A percentile compares a stretch with the other conserved stretches of the same genome.
These are phyloP conservation scores for Ceratocystis harringtonii DNA, from an alignment of 2,329 filamentous ascomycete species.

Conservation along the genomic window DNA sequence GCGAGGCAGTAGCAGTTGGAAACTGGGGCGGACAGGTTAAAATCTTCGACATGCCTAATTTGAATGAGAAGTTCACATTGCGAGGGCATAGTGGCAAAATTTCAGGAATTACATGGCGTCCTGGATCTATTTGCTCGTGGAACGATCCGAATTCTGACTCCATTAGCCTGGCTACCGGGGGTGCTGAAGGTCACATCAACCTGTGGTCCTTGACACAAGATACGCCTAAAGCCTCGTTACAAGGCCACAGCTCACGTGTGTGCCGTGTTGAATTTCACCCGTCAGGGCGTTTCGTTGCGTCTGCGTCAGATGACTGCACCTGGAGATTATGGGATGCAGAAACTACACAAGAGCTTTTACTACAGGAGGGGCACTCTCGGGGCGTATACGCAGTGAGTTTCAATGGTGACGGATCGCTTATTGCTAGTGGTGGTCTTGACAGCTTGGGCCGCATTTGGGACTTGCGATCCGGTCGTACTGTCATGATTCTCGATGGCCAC, in stretches of 20 bases:
- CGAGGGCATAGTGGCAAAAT: constrained; percentile 80
- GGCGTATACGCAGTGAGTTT: constrained; percentile 86
- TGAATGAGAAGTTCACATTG: constrained; percentile 60
- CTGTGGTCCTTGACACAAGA: constrained; percentile 83
- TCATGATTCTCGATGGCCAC: constrained; percentile 80
- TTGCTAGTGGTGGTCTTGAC: constrained; percentile 86
- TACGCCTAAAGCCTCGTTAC: constrained; percentile 66
- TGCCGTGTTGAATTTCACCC: constrained; percentile 92
- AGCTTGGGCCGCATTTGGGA: constrained; percentile 95
- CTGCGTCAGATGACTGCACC: constrained; percentile 88
- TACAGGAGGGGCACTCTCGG: constrained; percentile 88
- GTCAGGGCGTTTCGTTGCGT: constrained; percentile 75
- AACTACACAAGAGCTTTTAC: constrained; percentile 64
- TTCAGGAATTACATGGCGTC: constrained; percentile 81
- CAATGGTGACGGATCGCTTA: constrained; percentile 75
- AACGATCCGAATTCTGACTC: constrained; percentile 55
- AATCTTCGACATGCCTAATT: constrained; percentile 65
- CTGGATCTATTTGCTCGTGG: constrained; percentile 58
- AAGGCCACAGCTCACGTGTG: constrained; percentile 73
- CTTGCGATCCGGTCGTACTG: constrained; percentile 74
- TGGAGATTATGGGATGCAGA: constrained; percentile 95
- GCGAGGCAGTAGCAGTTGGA: constrained; percentile 69
- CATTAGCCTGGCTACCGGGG: constrained; percentile 80
- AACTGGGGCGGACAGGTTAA: constrained; percentile 89
- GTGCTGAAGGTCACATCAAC: constrained; percentile 73